These are phyloP conservation scores for Mimosa bimucronata DNA, from an alignment of 306 rosid genomes.

Conservation along the genomic window DNA sequence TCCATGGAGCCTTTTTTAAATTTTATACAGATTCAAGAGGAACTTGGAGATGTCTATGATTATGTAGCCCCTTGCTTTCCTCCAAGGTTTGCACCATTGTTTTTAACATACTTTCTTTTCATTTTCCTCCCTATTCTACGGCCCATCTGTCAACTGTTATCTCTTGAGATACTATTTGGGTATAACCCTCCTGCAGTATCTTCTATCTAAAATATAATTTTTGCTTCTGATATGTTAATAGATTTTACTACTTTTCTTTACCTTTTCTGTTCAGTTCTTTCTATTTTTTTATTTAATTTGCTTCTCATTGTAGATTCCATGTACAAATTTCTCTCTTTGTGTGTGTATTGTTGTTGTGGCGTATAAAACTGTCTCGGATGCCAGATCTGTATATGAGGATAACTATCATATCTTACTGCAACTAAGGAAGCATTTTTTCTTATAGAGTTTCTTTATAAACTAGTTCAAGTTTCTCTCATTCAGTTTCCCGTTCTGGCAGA, in stretches of 20 bases:
- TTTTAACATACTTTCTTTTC: slow-evolving; percentile 30
- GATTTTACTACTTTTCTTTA: too few relatives aligned
- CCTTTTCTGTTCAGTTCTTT: slow-evolving; percentile 16
- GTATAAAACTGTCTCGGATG: background rate
- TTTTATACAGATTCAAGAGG: slow-evolving; percentile 84
- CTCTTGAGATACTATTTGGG: slow-evolving; percentile 30
- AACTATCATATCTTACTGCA: slow-evolving; percentile 9
- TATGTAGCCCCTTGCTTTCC: slow-evolving; percentile 96
- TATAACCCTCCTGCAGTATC: slow-evolving; percentile 24
- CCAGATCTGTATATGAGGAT: slow-evolving; percentile 2
- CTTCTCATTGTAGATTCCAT: background rate
- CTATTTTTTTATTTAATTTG: slow-evolving; percentile 11
- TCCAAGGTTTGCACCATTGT: slow-evolving; percentile 76
- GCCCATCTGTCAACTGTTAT: slow-evolving; percentile 32
- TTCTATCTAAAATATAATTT: background rate
- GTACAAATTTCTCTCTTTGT: background rate
- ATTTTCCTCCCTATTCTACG: slow-evolving; percentile 23
- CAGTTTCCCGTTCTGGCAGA: slow-evolving; percentile 59
- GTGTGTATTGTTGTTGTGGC: background rate
- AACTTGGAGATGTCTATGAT: slow-evolving; percentile 95
- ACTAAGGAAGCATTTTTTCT: slow-evolving; percentile 13
- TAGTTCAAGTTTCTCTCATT: slow-evolving; percentile 34
- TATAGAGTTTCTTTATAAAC: slow-evolving; percentile 19
- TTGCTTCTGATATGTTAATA: slow-evolving; percentile 1
- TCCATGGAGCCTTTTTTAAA: slow-evolving; percentile 39